Base-by-base conservation (phyloP, 2,329 filamentous ascomycete genomes). In the Hirsutella minnesotensis region DNA sequence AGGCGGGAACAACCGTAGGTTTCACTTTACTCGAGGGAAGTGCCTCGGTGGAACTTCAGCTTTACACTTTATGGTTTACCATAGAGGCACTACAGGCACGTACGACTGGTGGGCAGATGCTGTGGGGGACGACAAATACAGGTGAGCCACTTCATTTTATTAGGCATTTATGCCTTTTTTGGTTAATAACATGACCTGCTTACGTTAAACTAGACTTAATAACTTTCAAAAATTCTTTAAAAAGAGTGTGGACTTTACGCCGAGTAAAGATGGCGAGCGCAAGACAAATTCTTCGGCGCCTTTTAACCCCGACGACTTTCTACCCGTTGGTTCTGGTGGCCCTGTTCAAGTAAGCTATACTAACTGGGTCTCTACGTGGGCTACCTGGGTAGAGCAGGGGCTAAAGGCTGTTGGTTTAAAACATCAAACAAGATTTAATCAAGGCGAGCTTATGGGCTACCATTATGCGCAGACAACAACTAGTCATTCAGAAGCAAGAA, bases 21-120 rank as follows among this genome's bases (percentile, higher is more conserved):
- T 67, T 4, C 57, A 64, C 44, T 64, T 62, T 43, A 53, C 61
- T 0, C 56, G 55, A 5, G 65, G 64, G 1, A 66, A 62, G 39
- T 57, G 52, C 0, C 52, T 67, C 0, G 64, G 64, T 18, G 64
- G 65, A 9, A 57, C 59, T 2, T 63, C 60, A 1, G 57, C 60
- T 7, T 53, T 62, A 5, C 64, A 64, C 44, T 62, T 57, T n/a
- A 52, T 63, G 53, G 55, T 62, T 16, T 55, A 58, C 5, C 53
- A 62, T 35, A 51, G 62, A 16, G 55, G 57, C 1, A 53, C 60
- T 2, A 52, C 45, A 2, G 58, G 61, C 8, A 55, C 61, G 9
- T 58, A 52, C 41, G 44, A 52, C 2, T 46, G 42, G 21, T 59
- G 57, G 57, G 56, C 57, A 0, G 45, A 52, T 1, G 46, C 49